Base-by-base conservation (phyloP, 2,329 filamentous ascomycete genomes). In the Neofusicoccum ribis region DNA sequence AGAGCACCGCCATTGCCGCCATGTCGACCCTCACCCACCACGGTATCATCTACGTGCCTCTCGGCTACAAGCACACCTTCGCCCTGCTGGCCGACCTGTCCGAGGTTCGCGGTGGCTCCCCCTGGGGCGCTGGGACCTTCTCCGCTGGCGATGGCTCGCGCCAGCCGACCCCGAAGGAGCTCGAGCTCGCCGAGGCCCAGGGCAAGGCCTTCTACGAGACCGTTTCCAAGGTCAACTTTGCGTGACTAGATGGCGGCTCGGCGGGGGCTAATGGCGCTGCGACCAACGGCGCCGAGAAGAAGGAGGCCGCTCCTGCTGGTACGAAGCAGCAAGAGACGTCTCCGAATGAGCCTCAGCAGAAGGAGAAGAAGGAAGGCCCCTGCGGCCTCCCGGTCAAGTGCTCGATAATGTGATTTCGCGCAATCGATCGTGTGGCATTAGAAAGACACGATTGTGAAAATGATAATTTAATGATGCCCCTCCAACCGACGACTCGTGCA, bases 41-140 rank as follows among this genome's bases (percentile, higher is more conserved):
- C 84, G 95, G 95, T 74, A 90, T 98, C 82, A 90, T 95, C 84
- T 98, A 90, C 79, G 93, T 98, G n/a, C 95, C 95, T 56, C 85
- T 98, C 63, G 95, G 95, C 64, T 98, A 96, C 85, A 89, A 91
- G 81, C 91, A 89, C 73, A 82, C 88, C 58, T 97, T 97, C 76
- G 76, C 76, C 67, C 80, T 88, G 69, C 80, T 97, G 69, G 77
- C 88, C 69, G 89, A 93, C 80, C 78, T 97, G 41, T 76, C 76
- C 36, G 93, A 97, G 84, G 85, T 95, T 68, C 91, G 91, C 77
- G 95, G 95, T 74, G 95, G 95, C 68, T 88, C 86, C 67, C 85
- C 95, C 44, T 99, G 95, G 95, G 95, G 94, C 73, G 93, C 94
- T 39, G 95, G 95, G 76, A 97, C 94, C 69, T 96, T 97, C 72